phyloP scores from a whole-genome alignment of 306 rosid species.

The Fagus crenata region DNA sequence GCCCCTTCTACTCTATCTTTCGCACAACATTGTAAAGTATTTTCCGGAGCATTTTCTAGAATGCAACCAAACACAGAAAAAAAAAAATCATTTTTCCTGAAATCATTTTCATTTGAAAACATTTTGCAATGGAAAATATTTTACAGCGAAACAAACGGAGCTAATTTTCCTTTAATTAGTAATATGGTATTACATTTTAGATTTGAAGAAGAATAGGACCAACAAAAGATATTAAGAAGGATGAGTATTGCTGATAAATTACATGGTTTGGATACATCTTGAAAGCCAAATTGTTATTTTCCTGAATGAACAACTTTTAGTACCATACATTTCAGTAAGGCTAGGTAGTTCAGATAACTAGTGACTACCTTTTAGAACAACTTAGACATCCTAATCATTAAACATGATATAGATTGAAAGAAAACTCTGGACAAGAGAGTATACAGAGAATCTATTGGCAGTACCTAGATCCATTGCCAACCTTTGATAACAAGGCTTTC shows the following conservation, averaged over 20 bases:
- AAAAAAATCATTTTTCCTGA: no score
- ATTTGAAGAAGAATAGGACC: constrained; percentile 1
- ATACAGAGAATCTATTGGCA: constrained; percentile 29
- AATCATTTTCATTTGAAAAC: no score
- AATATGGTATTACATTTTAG: neutral
- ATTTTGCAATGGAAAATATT: no score
- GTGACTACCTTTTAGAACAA: neutral
- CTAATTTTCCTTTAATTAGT: no score
- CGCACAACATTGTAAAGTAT: no score
- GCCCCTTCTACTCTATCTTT: no score
- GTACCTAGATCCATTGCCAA: constrained; percentile 17
- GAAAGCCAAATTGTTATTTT: constrained; percentile 20
- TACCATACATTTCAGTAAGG: constrained; percentile 2
- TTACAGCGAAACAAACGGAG: no score
- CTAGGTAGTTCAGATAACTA: neutral
- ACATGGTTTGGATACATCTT: constrained; percentile 23
- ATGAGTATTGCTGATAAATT: constrained; percentile 8
- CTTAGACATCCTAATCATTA: constrained; percentile 1
- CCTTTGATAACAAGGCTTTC: neutral
- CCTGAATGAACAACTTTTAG: constrained; percentile 14
- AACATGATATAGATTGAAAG: constrained; percentile 16
- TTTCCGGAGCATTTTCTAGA: no score
- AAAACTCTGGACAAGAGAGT: constrained; percentile 25
- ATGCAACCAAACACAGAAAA: no score
- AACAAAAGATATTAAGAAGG: neutral